A percentile compares a stretch with the other conserved stretches of the same genome.
Evolutionary conservation across 2,329 filamentous ascomycete genomes (phyloP).

Genomic region (Trichoderma lentiforme): DNA sequence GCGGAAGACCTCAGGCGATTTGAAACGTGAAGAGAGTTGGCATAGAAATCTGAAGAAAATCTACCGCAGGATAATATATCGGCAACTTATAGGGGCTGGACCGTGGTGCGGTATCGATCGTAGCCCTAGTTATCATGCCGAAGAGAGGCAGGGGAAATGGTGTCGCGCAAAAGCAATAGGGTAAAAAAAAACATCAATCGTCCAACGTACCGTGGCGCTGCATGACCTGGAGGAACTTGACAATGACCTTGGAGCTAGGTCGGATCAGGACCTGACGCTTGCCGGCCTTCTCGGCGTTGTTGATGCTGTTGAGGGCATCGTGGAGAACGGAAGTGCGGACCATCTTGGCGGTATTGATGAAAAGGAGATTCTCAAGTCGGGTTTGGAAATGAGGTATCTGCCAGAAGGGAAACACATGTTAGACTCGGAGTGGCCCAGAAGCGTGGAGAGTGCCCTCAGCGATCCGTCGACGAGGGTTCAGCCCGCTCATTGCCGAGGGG

Average conservation of each 20-base stretch:
- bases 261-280: slow-evolving; percentile 99
- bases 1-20: slow-evolving; percentile 88
- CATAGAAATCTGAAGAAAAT: slow-evolving; percentile 89
- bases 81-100: slow-evolving; percentile 99
- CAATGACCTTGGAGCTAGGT: slow-evolving; percentile 98
- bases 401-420: slow-evolving; percentile 43
- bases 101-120: slow-evolving; percentile 75
- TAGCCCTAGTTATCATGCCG: slow-evolving; percentile 99
- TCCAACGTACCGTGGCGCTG: slow-evolving; percentile 91
- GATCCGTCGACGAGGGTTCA: slow-evolving; percentile 61
- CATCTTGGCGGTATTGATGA: slow-evolving; percentile 73
- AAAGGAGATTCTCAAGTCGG: slow-evolving; percentile 77
- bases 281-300: slow-evolving; percentile 99
- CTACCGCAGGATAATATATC: slow-evolving; percentile 84
- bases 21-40: slow-evolving; percentile 30
- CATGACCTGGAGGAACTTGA: slow-evolving; percentile 99
- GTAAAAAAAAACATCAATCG: not conserved
- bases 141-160: slow-evolving; percentile 41
- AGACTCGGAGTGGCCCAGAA: slow-evolving; percentile 59
- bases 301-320: slow-evolving; percentile 98
- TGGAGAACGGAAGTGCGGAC: slow-evolving; percentile 99
- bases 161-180: not conserved
- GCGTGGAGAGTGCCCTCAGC: slow-evolving; percentile 67
- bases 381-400: slow-evolving; percentile 63
- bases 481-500: slow-evolving; percentile 62